phyloP scores from a whole-genome alignment of 2,329 filamentous ascomycete genomes.

The Calonectria montana region DNA sequence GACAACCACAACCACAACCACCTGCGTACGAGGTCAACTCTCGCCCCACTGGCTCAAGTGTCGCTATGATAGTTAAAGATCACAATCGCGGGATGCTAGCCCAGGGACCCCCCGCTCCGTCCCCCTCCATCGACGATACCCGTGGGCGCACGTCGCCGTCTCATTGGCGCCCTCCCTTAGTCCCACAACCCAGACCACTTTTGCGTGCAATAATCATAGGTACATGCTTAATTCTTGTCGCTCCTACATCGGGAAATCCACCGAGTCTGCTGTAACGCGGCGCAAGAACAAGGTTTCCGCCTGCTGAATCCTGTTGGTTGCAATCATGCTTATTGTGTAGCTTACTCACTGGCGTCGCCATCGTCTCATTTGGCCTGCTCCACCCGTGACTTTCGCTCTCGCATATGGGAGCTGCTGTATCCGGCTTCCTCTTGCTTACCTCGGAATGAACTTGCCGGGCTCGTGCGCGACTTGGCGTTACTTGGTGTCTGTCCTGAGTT shows the following conservation, averaged over 20 bases:
- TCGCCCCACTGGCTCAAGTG: slow-evolving; percentile 6
- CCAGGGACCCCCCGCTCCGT: slow-evolving; percentile 20
- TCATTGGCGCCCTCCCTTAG: slow-evolving; percentile 29
- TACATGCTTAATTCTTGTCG: slow-evolving; percentile 39
- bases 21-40: slow-evolving; percentile 14
- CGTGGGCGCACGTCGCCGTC: slow-evolving; percentile 31
- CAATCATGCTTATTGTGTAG: slow-evolving; percentile 15
- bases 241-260: slow-evolving; percentile 32
- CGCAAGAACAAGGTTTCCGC: slow-evolving; percentile 16
- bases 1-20: neutral
- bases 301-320: slow-evolving; percentile 11
- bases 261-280: slow-evolving; percentile 24
- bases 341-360: neutral
- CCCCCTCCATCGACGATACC: slow-evolving; percentile 26
- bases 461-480: neutral
- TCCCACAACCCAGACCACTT: slow-evolving; percentile 29
- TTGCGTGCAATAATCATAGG: slow-evolving; percentile 18
- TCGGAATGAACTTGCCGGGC: neutral
- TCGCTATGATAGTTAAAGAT: slow-evolving; percentile 32
- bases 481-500: too few relatives aligned
- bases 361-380: neutral
- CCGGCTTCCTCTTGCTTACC: neutral
- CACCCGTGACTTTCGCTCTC: slow-evolving; percentile 3
- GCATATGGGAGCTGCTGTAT: neutral
- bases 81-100: slow-evolving; percentile 21